Evolutionary conservation across 192 early-diverging fungal species (phyloP).

Genomic region (Backusella psychrophila): DNA sequence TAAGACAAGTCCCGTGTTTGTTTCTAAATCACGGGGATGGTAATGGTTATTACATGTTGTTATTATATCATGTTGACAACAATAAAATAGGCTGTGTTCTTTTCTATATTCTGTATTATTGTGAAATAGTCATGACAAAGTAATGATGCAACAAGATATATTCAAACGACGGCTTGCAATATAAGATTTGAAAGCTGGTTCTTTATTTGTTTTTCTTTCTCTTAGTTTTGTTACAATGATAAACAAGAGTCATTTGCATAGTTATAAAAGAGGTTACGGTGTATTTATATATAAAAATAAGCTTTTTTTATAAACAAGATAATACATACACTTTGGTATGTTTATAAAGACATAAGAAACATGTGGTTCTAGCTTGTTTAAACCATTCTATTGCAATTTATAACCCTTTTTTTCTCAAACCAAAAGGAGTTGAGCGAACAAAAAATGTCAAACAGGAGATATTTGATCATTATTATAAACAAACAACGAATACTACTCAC

Average conservation of each 20-base stretch:
- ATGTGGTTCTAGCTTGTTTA: too few species aligned
- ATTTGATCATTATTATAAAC: neutral
- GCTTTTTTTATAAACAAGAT: neutral
- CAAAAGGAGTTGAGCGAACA: neutral
- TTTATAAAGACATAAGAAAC: too few species aligned
- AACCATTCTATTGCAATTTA: neutral
- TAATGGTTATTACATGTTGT: neutral
- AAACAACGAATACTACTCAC: neutral
- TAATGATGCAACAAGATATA: neutral
- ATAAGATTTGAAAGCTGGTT: neutral
- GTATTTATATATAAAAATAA: neutral
- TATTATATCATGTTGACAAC: neutral
- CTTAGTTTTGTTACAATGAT: neutral
- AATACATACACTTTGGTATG: neutral
- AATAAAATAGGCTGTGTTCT: neutral
- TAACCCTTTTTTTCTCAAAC: neutral
- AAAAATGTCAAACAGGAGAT: neutral
- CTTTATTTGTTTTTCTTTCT: neutral
- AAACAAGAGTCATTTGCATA: neutral
- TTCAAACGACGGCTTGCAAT: neutral
- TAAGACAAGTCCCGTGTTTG: neutral
- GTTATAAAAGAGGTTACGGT: neutral
- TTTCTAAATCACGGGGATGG: neutral
- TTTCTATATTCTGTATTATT: neutral
- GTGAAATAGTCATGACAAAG: neutral